Evolutionary conservation across 2,329 filamentous ascomycete species (phyloP).

Genomic region (Phoma herbarum): DNA sequence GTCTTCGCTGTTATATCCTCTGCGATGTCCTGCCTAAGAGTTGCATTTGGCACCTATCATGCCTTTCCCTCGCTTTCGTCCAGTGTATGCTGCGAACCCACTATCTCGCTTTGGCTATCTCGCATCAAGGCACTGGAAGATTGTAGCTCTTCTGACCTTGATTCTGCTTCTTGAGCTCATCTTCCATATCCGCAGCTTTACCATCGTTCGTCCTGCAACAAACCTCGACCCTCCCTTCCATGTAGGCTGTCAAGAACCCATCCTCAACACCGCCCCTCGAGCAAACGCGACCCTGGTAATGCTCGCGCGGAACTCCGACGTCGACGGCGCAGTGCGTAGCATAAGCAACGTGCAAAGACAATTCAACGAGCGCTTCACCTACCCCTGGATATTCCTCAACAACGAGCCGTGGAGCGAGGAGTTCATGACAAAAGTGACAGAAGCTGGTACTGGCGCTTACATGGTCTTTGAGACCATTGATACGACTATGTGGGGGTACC

Average conservation of each 20-base stretch:
- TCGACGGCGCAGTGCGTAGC: conserved; percentile 79
- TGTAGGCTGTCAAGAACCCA: conserved; percentile 21
- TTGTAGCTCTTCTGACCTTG: neutral
- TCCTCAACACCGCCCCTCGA: conserved; percentile 59
- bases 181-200: conserved; percentile 19
- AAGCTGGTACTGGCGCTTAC: conserved; percentile 77
- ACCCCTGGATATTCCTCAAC: conserved; percentile 98
- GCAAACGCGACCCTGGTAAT: conserved; percentile 90
- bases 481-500: conserved; percentile 84
- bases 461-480: conserved; percentile 81
- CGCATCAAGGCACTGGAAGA: conserved; percentile 19
- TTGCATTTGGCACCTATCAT: neutral
- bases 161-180: conserved; percentile 21
- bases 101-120: neutral
- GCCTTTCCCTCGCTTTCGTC: neutral
- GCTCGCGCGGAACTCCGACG: conserved; percentile 87
- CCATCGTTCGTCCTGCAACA: conserved; percentile 14
- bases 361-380: conserved; percentile 97
- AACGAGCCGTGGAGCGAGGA: conserved; percentile 88
- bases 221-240: conserved; percentile 26
- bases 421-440: conserved; percentile 80
- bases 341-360: conserved; percentile 72
- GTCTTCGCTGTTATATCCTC: neutral
- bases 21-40: neutral
- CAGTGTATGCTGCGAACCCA: neutral